Evolutionary conservation across 441 rosid species (phyloP), one percentile per base, ranked within the genome.

Genomic region (Adansonia grandidieri): DNA sequence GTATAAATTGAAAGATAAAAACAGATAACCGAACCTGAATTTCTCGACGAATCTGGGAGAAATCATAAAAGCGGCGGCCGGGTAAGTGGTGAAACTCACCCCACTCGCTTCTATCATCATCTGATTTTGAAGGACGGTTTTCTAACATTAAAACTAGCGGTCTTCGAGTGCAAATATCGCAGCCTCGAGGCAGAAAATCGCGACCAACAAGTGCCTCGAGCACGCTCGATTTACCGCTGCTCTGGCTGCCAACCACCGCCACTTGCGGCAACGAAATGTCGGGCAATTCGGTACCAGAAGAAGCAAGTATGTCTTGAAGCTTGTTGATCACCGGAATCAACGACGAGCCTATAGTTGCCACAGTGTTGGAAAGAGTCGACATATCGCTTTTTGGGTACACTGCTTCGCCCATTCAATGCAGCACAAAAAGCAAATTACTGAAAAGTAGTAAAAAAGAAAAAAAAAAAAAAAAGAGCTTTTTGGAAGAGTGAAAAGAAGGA

Each of bases 211-310:
- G 89, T 0, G 94, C 88, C 81, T 92, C 94, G 2, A 92, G 88
- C 40, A 92, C 96, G 83, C 94, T 90, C 9, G 96, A 92, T 85
- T 92, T 92, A 40, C 96, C 96, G 73, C 96, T 92, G 80, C 94
- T 92, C 83, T 92, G 94, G 69, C 96, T 89, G 2, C 96, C 96
- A 13, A 91, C 91, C 9, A 90, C 94, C 13, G 86, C 94, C 5
- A 91, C 89, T 65, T 89, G 91, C 22, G 96, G 94, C 78, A 90
- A 79, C 67, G 84, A 82, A 60, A 90, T 84, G 13, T 82, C 78
- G 11, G 20, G 78, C 62, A 80, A 56, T 9, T 89, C 87, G 70
- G 61, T 58, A 4, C 84, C 87, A 0, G 89, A 69, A 6, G 77
- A 78, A 19, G 84, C 69, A 3, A 87, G 13, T 54, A 87, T 87